These are phyloP conservation scores for Diaporthe ilicicola DNA, from an alignment of 2,329 filamentous ascomycete genomes.

Conservation along the genomic window DNA sequence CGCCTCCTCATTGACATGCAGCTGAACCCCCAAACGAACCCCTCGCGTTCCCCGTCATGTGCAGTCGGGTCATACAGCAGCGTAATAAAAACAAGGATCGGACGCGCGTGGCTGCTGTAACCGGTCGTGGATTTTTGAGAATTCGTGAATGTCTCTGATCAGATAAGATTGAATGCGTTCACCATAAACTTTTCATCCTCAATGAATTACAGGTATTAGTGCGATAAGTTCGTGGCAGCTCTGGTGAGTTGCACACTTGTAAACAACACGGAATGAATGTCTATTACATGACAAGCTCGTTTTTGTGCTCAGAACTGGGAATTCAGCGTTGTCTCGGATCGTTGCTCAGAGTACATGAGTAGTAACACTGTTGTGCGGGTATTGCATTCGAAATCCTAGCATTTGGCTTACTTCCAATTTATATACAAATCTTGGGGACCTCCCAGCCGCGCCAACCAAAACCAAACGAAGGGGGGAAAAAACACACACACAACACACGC, in stretches of 20 bases:
- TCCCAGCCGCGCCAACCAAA: not conserved
- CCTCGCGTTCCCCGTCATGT: not conserved
- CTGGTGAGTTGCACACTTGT: not conserved
- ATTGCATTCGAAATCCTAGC: not conserved
- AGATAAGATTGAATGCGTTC: not conserved
- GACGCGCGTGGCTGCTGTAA: not conserved
- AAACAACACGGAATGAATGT: not conserved
- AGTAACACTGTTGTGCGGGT: not conserved
- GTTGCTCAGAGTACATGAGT: not conserved
- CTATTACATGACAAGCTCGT: not conserved
- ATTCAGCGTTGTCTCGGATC: too few species aligned
- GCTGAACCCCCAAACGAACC: not conserved
- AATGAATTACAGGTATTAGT: too few species aligned
- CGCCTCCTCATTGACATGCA: constrained; percentile 6
- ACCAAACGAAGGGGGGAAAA: too few species aligned
- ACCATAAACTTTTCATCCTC: not conserved
- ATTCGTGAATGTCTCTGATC: not conserved
- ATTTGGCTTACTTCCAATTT: not conserved
- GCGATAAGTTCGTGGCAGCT: not conserved
- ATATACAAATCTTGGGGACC: not conserved
- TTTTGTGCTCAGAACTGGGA: too few species aligned
- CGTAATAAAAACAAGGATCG: constrained; percentile 18
- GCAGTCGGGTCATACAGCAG: constrained; percentile 4
- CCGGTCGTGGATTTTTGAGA: not conserved
- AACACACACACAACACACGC: not conserved